Percentiles rank a stretch among this genome's conserved stretches.
These are phyloP conservation scores for Lobosporangium transversale DNA, from an alignment of 192 early-diverging fungal genomes.

Conservation along the genomic window DNA sequence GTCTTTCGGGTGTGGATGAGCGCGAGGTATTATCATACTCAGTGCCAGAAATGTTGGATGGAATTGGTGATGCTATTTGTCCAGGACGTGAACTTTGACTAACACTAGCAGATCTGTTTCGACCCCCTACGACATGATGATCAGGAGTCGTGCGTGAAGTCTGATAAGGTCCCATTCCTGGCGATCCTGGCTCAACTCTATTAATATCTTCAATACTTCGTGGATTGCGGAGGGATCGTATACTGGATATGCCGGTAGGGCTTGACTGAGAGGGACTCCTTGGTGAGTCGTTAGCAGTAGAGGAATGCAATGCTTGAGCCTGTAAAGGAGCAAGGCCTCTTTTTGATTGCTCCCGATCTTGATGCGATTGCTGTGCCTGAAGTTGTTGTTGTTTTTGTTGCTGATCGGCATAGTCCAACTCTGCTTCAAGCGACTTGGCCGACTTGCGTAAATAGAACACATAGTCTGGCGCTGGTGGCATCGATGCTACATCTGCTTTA, in stretches of 20 bases:
- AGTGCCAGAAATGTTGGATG: not conserved
- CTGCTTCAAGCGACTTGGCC: slow-evolving; percentile 26
- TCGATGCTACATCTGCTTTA: slow-evolving; percentile 46
- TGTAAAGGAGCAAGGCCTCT: slow-evolving; percentile 39
- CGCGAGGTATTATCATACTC: slow-evolving; percentile 11
- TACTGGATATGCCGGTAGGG: slow-evolving; percentile 22
- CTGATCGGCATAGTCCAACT: slow-evolving; percentile 9
- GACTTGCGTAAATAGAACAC: slow-evolving; percentile 37
- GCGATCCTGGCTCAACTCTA: not conserved
- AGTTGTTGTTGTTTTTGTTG: slow-evolving; percentile 12
- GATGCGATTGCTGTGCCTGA: slow-evolving; percentile 7
- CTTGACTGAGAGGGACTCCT: slow-evolving; percentile 23
- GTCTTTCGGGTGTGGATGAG: slow-evolving; percentile 38
- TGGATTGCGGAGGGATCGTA: slow-evolving; percentile 23
- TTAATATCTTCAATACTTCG: slow-evolving; percentile 25
- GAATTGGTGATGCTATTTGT: slow-evolving; percentile 26
- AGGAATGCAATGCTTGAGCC: slow-evolving; percentile 16
- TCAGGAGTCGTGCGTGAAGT: slow-evolving; percentile 25
- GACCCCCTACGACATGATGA: slow-evolving; percentile 11
- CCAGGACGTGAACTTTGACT: slow-evolving; percentile 36
- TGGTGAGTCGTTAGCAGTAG: slow-evolving; percentile 2
- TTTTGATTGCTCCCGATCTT: slow-evolving; percentile 8
- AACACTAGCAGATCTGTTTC: slow-evolving; percentile 33
- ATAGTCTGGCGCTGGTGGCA: slow-evolving; percentile 36
- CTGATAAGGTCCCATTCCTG: slow-evolving; percentile 21